These are phyloP conservation scores for Geotrichum ghanense DNA, from an alignment of 805 yeast genomes.

Conservation along the genomic window DNA sequence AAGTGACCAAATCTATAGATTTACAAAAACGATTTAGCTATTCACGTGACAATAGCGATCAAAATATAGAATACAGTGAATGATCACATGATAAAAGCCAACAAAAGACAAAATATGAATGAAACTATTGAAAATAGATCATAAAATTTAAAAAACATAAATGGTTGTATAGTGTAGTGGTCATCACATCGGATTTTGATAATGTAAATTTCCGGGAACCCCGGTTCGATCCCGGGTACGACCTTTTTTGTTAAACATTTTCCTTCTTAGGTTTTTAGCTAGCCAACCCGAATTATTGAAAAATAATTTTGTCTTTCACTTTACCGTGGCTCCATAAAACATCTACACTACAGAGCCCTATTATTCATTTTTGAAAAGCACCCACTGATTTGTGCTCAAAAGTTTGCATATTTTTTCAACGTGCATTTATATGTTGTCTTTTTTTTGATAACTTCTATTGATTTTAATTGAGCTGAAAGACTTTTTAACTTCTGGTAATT, in stretches of 20 bases:
- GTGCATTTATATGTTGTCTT: background rate
- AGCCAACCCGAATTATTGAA: background rate
- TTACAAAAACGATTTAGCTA: too few species aligned
- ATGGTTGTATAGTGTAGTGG: conserved; percentile 27
- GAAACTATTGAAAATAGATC: too few species aligned
- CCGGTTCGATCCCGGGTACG: conserved; percentile 31
- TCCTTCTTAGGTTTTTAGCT: background rate
- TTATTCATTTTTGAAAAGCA: too few species aligned
- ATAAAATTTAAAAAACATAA: too few species aligned
- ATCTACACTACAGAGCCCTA: too few species aligned
- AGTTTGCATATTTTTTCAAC: background rate
- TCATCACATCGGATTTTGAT: conserved; percentile 27
- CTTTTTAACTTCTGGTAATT: background rate
- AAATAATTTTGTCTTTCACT: background rate
- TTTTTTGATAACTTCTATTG: background rate
- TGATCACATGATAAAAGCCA: too few species aligned
- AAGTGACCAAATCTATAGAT: too few species aligned
- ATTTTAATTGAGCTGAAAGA: background rate
- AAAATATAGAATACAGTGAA: too few species aligned
- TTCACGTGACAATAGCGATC: too few species aligned
- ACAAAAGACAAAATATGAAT: too few species aligned
- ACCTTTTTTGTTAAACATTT: conserved; percentile 15
- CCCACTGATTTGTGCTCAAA: too few species aligned
- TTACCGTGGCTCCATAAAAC: too few species aligned
- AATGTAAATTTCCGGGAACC: conserved; percentile 20